These are phyloP conservation scores for Hansfordia pulvinata DNA, from an alignment of 2,329 filamentous ascomycete genomes.

Conservation along the genomic window DNA sequence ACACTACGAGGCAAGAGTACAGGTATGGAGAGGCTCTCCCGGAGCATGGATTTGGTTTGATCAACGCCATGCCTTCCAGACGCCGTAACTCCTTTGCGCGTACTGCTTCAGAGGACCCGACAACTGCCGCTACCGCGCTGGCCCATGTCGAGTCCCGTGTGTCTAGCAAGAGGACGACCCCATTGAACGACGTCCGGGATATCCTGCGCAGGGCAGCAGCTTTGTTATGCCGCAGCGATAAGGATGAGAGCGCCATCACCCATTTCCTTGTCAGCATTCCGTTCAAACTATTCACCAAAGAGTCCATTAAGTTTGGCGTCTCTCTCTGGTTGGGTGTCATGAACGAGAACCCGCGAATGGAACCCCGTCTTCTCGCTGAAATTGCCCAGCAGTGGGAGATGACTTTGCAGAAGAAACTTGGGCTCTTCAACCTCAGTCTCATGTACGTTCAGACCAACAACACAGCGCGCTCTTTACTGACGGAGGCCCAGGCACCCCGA, in stretches of 20 bases:
- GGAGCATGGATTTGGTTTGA: slow-evolving; percentile 53
- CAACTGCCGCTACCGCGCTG: slow-evolving; percentile 51
- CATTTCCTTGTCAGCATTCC: slow-evolving; percentile 87
- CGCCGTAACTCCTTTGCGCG: slow-evolving; percentile 37
- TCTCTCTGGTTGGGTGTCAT: slow-evolving; percentile 95
- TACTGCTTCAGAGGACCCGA: slow-evolving; percentile 36
- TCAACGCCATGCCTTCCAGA: slow-evolving; percentile 43
- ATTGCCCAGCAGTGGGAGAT: slow-evolving; percentile 86
- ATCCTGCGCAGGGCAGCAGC: slow-evolving; percentile 76
- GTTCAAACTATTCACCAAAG: slow-evolving; percentile 84
- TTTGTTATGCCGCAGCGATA: slow-evolving; percentile 65
- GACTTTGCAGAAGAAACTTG: slow-evolving; percentile 62
- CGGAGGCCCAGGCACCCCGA: slow-evolving; percentile 58
- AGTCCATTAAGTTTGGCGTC: slow-evolving; percentile 88
- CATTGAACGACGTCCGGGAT: slow-evolving; percentile 64
- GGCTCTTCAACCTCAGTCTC: slow-evolving; percentile 66
- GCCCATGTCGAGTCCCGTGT: slow-evolving; percentile 61
- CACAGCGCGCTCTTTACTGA: no score
- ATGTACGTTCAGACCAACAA: slow-evolving; percentile 28
- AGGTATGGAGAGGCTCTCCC: slow-evolving; percentile 68
- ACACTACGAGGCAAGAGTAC: slow-evolving; percentile 93
- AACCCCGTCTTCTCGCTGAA: slow-evolving; percentile 73
- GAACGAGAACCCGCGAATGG: slow-evolving; percentile 84
- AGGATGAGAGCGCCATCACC: slow-evolving; percentile 64
- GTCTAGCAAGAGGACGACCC: slow-evolving; percentile 52